Evolutionary conservation across 345 rosid genomes (phyloP), one percentile per base, ranked within the genome.

Genomic region (Litchi chinensis): DNA sequence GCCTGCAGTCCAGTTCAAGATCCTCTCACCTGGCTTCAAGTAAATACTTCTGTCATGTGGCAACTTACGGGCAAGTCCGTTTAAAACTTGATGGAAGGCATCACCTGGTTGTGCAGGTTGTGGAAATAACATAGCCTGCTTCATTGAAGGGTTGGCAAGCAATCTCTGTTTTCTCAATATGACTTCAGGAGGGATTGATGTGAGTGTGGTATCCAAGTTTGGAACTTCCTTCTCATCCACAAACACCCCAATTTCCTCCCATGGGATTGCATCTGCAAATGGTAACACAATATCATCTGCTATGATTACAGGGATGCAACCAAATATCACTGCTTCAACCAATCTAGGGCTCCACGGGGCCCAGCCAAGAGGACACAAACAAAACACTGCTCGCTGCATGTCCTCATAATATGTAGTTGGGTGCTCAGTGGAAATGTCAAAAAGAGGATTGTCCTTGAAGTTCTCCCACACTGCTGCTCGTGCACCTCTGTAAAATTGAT

Each of bases 391-490:
- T 77, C 99, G 85, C 43, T 96, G 99, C 98, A 96, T 96, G 86
- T 96, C 99, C 79, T 96, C 98, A 1, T 96, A 94, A 80, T 96
- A 96, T 16, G 98, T 96, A 7, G 93, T 87, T 28, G 99, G 99
- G 84, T 96, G 99, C 77, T 96, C 98, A 13, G 99, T 93, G 19
- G 99, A 96, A 72, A 96, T 94, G 91, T 96, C 99, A 21, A 96
- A 96, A 1, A 96, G 88, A 5, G 95, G 95, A 78, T 96, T 96
- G 84, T 96, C 93, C 85, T 96, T 96, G 83, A 94, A 96, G 86
- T 94, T 96, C 87, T 96, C 99, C 99, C 99, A 96, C 26, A 96
- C 99, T 15, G 99, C 98, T 40, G 99, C 99, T 77, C 99, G 77
- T 39, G 99, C 99, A 6, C 98, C 99, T 77, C 99, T 94, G 92